phyloP scores from a whole-genome alignment of 2,329 filamentous ascomycete genomes.

The Xylogone sp. region DNA sequence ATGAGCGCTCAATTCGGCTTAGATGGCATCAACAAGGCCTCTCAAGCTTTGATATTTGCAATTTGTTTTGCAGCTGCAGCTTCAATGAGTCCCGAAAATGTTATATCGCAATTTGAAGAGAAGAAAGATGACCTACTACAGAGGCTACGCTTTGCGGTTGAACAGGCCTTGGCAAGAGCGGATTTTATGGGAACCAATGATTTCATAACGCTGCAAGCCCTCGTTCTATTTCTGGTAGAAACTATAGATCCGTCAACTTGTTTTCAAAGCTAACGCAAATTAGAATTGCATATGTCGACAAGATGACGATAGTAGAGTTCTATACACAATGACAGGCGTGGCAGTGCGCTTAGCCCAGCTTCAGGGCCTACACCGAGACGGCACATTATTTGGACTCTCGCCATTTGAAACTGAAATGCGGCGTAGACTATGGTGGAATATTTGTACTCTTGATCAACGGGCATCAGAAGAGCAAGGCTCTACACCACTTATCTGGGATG shows the following conservation, averaged over 20 bases:
- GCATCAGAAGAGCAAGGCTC: conserved; percentile 49
- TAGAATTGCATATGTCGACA: background rate
- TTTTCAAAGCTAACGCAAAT: background rate
- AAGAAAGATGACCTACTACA: background rate
- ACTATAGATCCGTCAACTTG: background rate
- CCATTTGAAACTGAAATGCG: conserved; percentile 50
- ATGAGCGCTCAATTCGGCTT: background rate
- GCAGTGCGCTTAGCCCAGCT: conserved; percentile 10
- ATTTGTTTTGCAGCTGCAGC: conserved; percentile 6
- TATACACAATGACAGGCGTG: conserved; percentile 9
- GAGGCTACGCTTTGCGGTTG: background rate
- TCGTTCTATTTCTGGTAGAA: conserved; percentile 4
- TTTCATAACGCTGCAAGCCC: conserved; percentile 3
- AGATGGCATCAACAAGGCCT: background rate
- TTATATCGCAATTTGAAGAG: background rate
- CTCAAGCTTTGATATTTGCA: background rate
- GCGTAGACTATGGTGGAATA: conserved; percentile 55
- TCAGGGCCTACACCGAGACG: conserved; percentile 30
- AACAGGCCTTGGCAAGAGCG: conserved; percentile 3
- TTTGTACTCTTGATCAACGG: conserved; percentile 47
- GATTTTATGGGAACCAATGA: conserved; percentile 5
- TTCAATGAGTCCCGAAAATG: conserved; percentile 3
- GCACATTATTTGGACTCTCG: conserved; percentile 43
- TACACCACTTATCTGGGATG: conserved; percentile 39
- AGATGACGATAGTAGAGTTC: background rate